phyloP scores from a whole-genome alignment of 2,329 filamentous ascomycete species.

The Aureobasidium melanogenum region DNA sequence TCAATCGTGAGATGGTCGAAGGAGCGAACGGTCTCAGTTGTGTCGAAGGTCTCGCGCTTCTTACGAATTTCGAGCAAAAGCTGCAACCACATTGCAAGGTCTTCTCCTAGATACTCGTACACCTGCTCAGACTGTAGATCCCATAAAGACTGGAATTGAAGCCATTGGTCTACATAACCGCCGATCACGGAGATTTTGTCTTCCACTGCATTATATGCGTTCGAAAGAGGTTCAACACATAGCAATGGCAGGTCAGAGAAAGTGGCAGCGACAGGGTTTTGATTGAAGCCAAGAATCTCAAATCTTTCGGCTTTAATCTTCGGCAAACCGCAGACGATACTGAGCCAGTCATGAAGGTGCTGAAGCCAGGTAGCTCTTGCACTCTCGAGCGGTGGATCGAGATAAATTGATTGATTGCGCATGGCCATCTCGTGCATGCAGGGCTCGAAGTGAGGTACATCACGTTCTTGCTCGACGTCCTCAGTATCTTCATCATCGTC shows the following conservation, averaged over 20 bases:
- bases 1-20: conserved; percentile 95
- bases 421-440: conserved; percentile 91
- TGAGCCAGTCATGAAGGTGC: conserved; percentile 89
- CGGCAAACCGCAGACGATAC: conserved; percentile 80
- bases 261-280: conserved; percentile 53
- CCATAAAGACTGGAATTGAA: conserved; percentile 98
- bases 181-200: conserved; percentile 71
- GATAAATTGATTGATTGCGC: conserved; percentile 94
- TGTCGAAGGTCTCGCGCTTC: conserved; percentile 92
- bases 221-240: conserved; percentile 69
- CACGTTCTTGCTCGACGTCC: conserved; percentile 32
- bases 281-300: conserved; percentile 62
- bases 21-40: conserved; percentile 81
- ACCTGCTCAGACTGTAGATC: conserved; percentile 94
- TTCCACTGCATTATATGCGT: conserved; percentile 77
- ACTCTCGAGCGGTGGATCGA: conserved; percentile 87
- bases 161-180: conserved; percentile 90
- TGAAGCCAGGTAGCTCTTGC: conserved; percentile 89
- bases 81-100: conserved; percentile 87
- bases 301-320: conserved; percentile 95
- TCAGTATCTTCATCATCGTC: conserved; percentile 22
- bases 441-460: conserved; percentile 58
- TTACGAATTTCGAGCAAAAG: conserved; percentile 95
- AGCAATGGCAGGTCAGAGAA: conserved; percentile 80
- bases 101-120: conserved; percentile 82